phyloP scores from a whole-genome alignment of 2,329 filamentous ascomycete species.

The Ciborinia camelliae region DNA sequence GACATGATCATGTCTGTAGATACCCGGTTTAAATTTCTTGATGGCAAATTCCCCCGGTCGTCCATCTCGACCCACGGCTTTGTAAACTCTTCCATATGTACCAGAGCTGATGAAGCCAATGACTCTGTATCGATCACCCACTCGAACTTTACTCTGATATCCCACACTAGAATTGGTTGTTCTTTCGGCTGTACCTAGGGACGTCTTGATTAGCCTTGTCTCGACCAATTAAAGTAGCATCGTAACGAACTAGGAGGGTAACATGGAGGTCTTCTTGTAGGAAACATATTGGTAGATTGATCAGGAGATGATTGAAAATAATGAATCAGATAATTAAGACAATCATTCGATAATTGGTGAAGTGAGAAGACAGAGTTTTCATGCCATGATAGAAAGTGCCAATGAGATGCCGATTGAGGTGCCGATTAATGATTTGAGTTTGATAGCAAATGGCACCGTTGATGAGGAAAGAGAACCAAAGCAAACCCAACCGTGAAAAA shows the following conservation, averaged over 20 bases:
- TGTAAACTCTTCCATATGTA: conserved; percentile 97
- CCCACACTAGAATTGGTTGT: conserved; percentile 44
- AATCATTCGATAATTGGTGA: conserved; percentile 25
- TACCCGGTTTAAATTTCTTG: conserved; percentile 69
- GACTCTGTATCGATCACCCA: conserved; percentile 91
- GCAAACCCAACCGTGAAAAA: conserved; percentile 2
- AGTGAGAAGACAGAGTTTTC: conserved; percentile 13
- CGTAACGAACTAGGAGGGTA: conserved; percentile 34
- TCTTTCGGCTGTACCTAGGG: conserved; percentile 52
- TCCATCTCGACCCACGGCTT: conserved; percentile 74
- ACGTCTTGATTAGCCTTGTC: conserved; percentile 17
- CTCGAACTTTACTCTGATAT: conserved; percentile 76
- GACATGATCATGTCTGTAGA: not conserved
- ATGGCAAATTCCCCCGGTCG: conserved; percentile 86
- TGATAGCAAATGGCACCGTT: not conserved
- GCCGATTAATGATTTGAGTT: not conserved
- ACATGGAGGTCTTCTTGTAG: conserved; percentile 28
- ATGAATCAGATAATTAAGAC: conserved; percentile 9
- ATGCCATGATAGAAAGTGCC: conserved; percentile 5
- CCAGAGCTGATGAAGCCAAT: conserved; percentile 98
- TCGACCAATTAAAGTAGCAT: conserved; percentile 38
- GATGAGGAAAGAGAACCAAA: not conserved
- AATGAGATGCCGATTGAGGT: not conserved
- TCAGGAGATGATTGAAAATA: conserved; percentile 17
- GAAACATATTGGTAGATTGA: conserved; percentile 33